These are phyloP conservation scores for Ogataea chonburiensis DNA, from an alignment of 805 yeast species.

Conservation along the genomic window DNA sequence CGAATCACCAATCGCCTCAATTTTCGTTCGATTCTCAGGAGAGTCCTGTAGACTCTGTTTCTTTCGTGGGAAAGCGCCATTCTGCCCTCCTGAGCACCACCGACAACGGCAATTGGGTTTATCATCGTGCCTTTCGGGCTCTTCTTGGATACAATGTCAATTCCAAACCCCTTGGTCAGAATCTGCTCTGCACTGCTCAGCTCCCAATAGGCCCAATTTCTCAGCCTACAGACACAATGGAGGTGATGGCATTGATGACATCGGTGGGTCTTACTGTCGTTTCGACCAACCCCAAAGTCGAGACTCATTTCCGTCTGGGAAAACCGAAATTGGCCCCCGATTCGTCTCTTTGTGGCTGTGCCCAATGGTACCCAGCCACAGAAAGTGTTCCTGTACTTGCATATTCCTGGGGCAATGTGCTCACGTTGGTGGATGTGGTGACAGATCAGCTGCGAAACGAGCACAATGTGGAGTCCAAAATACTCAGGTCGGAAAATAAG, in stretches of 20 bases:
- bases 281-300: constrained; percentile 50
- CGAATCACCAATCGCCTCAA: constrained; percentile 30
- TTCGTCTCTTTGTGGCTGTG: constrained; percentile 41
- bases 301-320: constrained; percentile 54
- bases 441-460: constrained; percentile 32
- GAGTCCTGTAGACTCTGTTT: constrained; percentile 40
- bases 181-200: constrained; percentile 42
- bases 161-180: constrained; percentile 42
- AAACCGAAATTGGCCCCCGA: constrained; percentile 41
- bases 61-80: constrained; percentile 50
- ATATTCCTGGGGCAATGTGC: constrained; percentile 63
- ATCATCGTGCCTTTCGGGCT: constrained; percentile 62
- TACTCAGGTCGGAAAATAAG: constrained; percentile 38
- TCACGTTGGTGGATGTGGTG: constrained; percentile 54
- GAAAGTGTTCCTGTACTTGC: constrained; percentile 49
- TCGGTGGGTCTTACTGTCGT: constrained; percentile 48
- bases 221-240: constrained; percentile 55
- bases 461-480: constrained; percentile 24
- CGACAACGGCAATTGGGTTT: constrained; percentile 53
- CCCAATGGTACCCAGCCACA: constrained; percentile 65
- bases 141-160: constrained; percentile 49
- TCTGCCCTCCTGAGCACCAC: constrained; percentile 59
- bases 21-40: constrained; percentile 32
- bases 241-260: constrained; percentile 60
- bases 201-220: constrained; percentile 61